A percentile compares a stretch with the other conserved stretches of the same genome.
Conservation (phyloP, 805 yeast species). For the Debaryomyces maramus region DNA sequence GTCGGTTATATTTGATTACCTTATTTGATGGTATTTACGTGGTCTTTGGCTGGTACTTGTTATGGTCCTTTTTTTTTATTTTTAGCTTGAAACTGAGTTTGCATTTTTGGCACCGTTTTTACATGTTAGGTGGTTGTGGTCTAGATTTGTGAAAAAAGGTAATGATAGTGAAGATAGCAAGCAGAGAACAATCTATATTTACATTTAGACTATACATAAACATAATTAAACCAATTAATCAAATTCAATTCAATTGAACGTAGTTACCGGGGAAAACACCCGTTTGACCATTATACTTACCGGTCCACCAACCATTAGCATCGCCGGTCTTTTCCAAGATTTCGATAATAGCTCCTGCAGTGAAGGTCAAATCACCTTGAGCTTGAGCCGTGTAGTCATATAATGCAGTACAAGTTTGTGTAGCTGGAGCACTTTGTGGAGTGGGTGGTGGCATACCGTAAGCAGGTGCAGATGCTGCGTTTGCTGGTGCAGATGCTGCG, state of each 20-base stretch:
- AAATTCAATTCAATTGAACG: conserved; percentile 61
- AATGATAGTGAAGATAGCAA: too few species aligned
- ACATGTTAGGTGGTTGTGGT: too few species aligned
- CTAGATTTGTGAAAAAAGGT: too few species aligned
- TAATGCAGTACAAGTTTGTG: conserved; percentile 78
- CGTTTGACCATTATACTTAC: conserved; percentile 74
- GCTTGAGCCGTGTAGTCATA: conserved; percentile 94
- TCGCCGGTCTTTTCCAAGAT: conserved; percentile 80
- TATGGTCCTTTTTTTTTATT: too few species aligned
- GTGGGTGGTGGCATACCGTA: conserved; percentile 25
- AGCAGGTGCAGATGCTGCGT: conserved; percentile 30
- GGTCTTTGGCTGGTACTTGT: too few species aligned
- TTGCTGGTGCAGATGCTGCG: conserved; percentile 23
- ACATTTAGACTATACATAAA: too few species aligned
- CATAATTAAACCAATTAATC: neutral
- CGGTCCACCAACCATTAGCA: conserved; percentile 98
- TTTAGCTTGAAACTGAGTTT: too few species aligned
- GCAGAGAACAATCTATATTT: too few species aligned
- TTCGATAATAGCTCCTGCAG: conserved; percentile 85
- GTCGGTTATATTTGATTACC: too few species aligned
- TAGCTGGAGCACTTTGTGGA: conserved; percentile 30
- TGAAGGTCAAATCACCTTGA: conserved; percentile 83
- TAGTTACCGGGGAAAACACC: conserved; percentile 98
- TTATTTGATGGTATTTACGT: too few species aligned
- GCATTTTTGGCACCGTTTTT: too few species aligned